A percentile compares a stretch with the other conserved stretches of the same genome.
Evolutionary conservation across 768 basidiomycete species (phyloP).

Genomic region (Porphyrellus cyaneotinctus): DNA sequence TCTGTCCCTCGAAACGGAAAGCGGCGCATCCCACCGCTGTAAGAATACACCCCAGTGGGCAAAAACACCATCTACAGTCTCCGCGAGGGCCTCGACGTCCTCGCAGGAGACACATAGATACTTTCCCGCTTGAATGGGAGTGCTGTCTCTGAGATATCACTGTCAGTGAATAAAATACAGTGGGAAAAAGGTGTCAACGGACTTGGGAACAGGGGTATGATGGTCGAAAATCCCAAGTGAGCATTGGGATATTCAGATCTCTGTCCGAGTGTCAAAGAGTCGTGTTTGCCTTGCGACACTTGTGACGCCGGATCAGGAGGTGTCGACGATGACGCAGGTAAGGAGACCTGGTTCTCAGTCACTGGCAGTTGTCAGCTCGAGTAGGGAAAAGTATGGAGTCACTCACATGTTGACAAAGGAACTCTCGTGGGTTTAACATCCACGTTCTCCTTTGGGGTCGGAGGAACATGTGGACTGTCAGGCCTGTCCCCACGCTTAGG

Average conservation of each 20-base stretch:
- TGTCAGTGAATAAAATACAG: background rate
- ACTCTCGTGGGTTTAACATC: background rate
- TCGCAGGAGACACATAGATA: constrained; percentile 7
- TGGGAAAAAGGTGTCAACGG: background rate
- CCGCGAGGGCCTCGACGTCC: constrained; percentile 14
- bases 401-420: constrained; percentile 11
- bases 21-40: background rate
- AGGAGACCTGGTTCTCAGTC: background rate
- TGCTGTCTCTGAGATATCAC: constrained; percentile 1
- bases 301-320: constrained; percentile 1
- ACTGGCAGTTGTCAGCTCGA: constrained; percentile 3
- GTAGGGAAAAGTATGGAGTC: background rate
- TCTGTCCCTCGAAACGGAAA: background rate
- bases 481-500: background rate
- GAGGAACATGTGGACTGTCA: background rate
- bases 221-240: constrained; percentile 2
- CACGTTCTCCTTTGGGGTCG: background rate
- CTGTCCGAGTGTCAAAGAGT: background rate
- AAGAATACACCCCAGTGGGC: background rate
- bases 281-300: background rate
- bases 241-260: background rate
- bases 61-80: constrained; percentile 13
- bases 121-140: constrained; percentile 1
- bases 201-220: constrained; percentile 4
- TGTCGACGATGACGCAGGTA: constrained; percentile 2